These are phyloP conservation scores for Chytriomyces hyalinus DNA, from an alignment of 192 early-diverging fungal genomes.

Conservation along the genomic window DNA sequence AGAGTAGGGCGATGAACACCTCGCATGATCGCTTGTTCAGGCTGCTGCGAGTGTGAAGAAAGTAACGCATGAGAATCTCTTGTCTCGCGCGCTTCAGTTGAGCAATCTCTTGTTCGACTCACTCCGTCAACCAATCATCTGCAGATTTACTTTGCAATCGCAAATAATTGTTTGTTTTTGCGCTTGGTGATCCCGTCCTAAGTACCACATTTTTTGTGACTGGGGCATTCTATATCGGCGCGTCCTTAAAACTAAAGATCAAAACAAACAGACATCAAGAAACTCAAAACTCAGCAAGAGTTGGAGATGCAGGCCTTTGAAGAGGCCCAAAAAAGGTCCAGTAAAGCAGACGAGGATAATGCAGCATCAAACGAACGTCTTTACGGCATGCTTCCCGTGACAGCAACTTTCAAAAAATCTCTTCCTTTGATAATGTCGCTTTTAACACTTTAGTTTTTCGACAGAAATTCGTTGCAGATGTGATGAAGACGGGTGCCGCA, in stretches of 20 bases:
- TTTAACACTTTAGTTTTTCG: background rate
- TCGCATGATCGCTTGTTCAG: no score
- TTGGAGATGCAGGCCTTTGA: conserved; percentile 49
- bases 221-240: background rate
- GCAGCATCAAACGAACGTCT: conserved; percentile 49
- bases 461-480: conserved; percentile 50
- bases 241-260: background rate
- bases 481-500: conserved; percentile 51
- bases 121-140: no score
- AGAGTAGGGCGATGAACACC: no score
- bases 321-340: conserved; percentile 43
- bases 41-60: no score
- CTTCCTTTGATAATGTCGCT: background rate
- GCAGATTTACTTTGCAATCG: no score
- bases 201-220: background rate
- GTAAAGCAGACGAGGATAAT: conserved; percentile 52
- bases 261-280: conserved; percentile 34
- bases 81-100: no score
- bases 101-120: no score
- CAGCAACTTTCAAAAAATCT: background rate
- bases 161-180: no score
- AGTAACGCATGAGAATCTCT: no score
- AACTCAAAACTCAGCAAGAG: conserved; percentile 50
- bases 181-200: no score
- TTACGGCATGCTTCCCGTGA: conserved; percentile 50